Evolutionary conservation across 2,329 filamentous ascomycete species (phyloP), one percentile per base, ranked within the genome.

Genomic region (Diaporthe eres): DNA sequence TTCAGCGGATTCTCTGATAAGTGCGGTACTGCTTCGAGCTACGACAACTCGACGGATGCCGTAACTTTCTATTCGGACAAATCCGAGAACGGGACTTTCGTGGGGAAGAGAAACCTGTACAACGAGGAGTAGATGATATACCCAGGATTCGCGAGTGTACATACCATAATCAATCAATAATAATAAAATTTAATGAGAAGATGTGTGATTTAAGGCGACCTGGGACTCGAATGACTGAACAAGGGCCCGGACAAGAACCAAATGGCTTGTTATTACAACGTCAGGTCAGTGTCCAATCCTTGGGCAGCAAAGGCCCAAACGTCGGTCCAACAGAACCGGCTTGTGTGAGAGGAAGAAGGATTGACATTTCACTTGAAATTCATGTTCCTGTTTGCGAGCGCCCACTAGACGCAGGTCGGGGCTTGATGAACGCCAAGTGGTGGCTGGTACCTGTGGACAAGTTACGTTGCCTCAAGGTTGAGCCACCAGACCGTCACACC

Each of bases 1-100:
- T 87, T 87, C 72, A 80, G 80, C 0, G 85, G 85, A 0, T 88
- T 83, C 76, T 86, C 85, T 3, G 81, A 83, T 49, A 81, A 80
- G 72, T 88, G 87, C 74, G 82, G 81, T 6, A 81, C 83, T 1
- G 70, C 70, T 7, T 70, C 61, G 0, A 72, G 81, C 13, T 83
- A 84, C 60, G 74, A 79, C 1, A 85, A 85, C 75, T 82, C 81
- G 74, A 84, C 84, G 2, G 83, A 85, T 74, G 77, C 77, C 7
- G 72, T 85, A 70, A 81, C 80, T 7, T 82, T 86, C 28, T 85
- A 86, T 58, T 78, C 77, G 7, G 78, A 81, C 22, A 63, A 76
- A 73, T 65, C 78, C 22, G 81, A 80, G 3, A 82, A 82, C 44
- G 81, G 80, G 5, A 81, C 79, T 1, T 78, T 71, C 17, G 80